phyloP scores from a whole-genome alignment of 2,329 filamentous ascomycete species.

The Alternaria metachromatica region DNA sequence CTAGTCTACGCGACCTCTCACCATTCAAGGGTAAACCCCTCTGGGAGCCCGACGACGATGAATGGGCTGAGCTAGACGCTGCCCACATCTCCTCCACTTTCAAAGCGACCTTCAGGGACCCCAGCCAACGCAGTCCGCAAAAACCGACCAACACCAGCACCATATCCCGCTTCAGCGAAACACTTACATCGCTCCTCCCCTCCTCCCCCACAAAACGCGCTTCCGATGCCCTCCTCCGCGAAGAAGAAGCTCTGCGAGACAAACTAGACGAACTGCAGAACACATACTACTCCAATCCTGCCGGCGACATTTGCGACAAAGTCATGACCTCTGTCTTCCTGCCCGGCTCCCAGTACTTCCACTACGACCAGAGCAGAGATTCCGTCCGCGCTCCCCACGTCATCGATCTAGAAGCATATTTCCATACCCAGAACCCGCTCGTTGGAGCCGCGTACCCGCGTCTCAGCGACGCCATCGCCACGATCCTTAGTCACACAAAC shows the following conservation, averaged over 20 bases:
- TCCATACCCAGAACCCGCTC: neutral
- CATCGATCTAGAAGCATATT: constrained; percentile 11
- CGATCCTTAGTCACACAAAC: constrained; percentile 19
- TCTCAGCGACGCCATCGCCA: constrained; percentile 24
- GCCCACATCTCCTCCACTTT: constrained; percentile 8
- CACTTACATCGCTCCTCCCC: neutral
- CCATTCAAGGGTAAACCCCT: neutral
- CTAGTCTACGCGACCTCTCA: neutral
- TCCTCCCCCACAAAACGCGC: neutral
- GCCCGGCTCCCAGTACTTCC: neutral
- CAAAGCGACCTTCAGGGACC: constrained; percentile 6
- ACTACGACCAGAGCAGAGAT: neutral
- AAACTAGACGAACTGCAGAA: constrained; percentile 1
- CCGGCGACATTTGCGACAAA: constrained; percentile 12
- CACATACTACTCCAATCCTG: constrained; percentile 7
- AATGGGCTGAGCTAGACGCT: constrained; percentile 15
- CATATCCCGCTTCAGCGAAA: neutral
- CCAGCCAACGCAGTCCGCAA: neutral
- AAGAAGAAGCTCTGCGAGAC: constrained; percentile 2
- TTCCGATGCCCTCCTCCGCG: neutral
- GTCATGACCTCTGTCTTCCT: constrained; percentile 2
- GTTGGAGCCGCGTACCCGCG: constrained; percentile 12
- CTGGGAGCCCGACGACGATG: constrained; percentile 20
- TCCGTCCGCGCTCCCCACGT: neutral
- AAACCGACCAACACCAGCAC: neutral